Conservation (phyloP, 1,284 basidiomycete species). For the Ganoderma sinense region DNA sequence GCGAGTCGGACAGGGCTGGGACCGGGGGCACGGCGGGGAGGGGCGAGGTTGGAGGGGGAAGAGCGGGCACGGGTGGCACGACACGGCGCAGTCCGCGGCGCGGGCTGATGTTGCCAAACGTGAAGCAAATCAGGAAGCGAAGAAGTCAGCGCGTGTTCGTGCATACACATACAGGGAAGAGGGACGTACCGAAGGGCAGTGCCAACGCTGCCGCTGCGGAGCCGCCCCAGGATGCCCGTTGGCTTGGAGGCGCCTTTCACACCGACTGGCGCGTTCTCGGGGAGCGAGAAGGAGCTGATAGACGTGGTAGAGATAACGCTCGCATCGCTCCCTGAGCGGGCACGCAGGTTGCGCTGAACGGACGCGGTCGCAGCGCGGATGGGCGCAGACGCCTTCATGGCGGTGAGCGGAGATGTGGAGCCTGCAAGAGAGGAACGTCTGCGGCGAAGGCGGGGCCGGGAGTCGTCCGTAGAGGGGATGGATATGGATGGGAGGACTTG, state of each 20-base stretch:
- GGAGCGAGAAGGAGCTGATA: conserved; percentile 17
- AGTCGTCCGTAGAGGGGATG: conserved; percentile 22
- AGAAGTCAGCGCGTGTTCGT: not conserved
- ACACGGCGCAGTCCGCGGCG: conserved; percentile 28
- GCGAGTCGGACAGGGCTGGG: conserved; percentile 18
- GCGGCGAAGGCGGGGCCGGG: conserved; percentile 38
- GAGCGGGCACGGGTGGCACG: conserved; percentile 16
- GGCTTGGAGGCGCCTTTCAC: conserved; percentile 22
- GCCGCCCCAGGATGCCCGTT: conserved; percentile 31
- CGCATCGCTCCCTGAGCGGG: conserved; percentile 38
- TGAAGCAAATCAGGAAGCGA: not conserved
- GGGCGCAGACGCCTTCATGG: conserved; percentile 32
- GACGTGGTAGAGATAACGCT: conserved; percentile 28
- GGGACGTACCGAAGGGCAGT: conserved; percentile 34
- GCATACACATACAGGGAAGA: not conserved
- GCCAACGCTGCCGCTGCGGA: conserved; percentile 40
- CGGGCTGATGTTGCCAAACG: conserved; percentile 8
- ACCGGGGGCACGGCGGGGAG: conserved; percentile 23
- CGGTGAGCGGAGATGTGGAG: conserved; percentile 35
- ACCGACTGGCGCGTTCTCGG: conserved; percentile 6
- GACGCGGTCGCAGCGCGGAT: conserved; percentile 28
- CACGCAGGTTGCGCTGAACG: conserved; percentile 31
- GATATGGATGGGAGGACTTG: conserved; percentile 30
- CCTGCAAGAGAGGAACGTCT: conserved; percentile 39
- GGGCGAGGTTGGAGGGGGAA: conserved; percentile 11